Percentiles rank a stretch among this genome's conserved stretches.
Evolutionary conservation across 75 land plant genomes (phyloP).

Genomic region (Picea sitchensis): DNA sequence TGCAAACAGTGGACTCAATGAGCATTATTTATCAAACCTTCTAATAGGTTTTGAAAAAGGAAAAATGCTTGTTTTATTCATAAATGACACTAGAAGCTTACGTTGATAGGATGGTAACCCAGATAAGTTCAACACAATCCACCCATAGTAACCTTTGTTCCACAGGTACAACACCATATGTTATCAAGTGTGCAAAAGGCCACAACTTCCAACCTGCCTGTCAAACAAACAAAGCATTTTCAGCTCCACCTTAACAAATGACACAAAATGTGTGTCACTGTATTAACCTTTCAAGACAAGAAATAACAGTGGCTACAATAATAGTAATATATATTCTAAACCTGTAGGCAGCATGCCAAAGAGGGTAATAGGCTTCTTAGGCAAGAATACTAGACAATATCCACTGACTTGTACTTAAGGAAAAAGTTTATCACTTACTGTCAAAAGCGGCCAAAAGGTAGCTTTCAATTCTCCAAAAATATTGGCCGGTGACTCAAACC

Average conservation of each 20-base stretch:
- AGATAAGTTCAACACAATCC: constrained; percentile 89
- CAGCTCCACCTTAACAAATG: neutral
- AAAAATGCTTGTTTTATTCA: neutral
- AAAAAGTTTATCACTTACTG: constrained; percentile 38
- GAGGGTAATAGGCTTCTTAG: neutral
- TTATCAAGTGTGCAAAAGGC: constrained; percentile 94
- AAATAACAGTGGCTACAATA: neutral
- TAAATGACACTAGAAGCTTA: constrained; percentile 27
- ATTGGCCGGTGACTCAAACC: constrained; percentile 74
- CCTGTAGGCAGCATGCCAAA: neutral
- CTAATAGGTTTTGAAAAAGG: neutral
- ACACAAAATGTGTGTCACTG: neutral
- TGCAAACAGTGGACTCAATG: constrained; percentile 8
- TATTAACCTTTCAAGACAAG: neutral
- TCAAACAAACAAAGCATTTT: neutral
- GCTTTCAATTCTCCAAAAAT: constrained; percentile 64
- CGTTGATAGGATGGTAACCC: constrained; percentile 98
- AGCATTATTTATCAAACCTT: neutral
- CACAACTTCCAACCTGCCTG: constrained; percentile 99
- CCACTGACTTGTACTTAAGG: too few relatives aligned
- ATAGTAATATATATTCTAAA: neutral
- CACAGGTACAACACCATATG: constrained; percentile 88
- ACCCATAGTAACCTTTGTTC: constrained; percentile 97
- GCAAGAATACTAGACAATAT: neutral
- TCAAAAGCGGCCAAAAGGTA: constrained; percentile 87